Conservation (phyloP, 345 rosid genomes). For the Leavenworthia alabamica region DNA sequence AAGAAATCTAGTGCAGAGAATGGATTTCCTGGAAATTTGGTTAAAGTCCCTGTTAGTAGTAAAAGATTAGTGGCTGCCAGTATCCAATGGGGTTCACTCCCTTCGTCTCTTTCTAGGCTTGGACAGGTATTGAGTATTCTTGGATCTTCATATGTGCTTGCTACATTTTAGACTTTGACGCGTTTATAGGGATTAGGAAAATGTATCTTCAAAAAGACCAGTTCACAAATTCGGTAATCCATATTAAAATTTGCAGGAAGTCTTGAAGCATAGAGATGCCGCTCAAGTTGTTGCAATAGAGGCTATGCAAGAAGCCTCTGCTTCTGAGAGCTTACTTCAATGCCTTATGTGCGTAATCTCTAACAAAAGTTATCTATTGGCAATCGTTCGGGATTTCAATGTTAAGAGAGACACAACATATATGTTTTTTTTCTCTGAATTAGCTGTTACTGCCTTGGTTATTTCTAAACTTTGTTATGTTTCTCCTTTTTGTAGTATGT, state of each 20-base stretch:
- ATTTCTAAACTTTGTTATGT: not conserved
- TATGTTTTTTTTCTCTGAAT: not conserved
- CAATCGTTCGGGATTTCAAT: not conserved
- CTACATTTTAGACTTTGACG: not conserved
- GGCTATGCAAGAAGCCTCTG: constrained; percentile 92
- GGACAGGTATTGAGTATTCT: constrained; percentile 61
- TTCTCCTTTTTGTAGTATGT: constrained; percentile 47
- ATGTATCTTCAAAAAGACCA: not conserved
- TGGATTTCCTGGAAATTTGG: constrained; percentile 65
- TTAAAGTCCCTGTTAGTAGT: constrained; percentile 63
- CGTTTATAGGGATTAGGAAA: not conserved
- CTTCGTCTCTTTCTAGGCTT: constrained; percentile 73
- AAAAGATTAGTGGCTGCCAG: constrained; percentile 58
- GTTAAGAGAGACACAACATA: not conserved
- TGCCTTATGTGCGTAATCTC: constrained; percentile 63
- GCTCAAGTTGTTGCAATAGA: constrained; percentile 82
- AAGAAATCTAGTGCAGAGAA: constrained; percentile 54
- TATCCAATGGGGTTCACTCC: constrained; percentile 71
- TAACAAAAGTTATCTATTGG: not conserved
- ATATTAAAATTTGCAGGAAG: constrained; percentile 42
- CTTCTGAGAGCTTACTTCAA: constrained; percentile 81
- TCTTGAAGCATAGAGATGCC: constrained; percentile 80
- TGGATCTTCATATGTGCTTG: constrained; percentile 17
- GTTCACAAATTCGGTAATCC: not conserved
- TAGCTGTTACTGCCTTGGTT: not conserved